phyloP scores from a whole-genome alignment of 2,329 filamentous ascomycete species.

The Colletotrichum sp. region DNA sequence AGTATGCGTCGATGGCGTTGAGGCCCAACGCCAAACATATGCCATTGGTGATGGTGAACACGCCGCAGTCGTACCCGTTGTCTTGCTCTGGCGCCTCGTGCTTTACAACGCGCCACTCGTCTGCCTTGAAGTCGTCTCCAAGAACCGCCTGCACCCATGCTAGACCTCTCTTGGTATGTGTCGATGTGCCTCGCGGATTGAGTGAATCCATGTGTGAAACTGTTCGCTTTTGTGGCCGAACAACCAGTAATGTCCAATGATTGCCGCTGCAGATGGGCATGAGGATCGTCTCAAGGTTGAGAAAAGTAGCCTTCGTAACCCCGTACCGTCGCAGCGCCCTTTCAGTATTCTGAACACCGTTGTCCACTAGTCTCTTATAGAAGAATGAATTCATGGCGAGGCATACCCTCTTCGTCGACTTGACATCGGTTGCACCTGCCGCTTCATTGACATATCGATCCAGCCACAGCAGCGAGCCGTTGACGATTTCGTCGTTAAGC shows the following conservation, averaged over 20 bases:
- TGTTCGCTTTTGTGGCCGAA: slow-evolving; percentile 64
- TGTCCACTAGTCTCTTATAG: slow-evolving; percentile 57
- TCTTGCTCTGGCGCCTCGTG: slow-evolving; percentile 60
- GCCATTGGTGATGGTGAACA: slow-evolving; percentile 77
- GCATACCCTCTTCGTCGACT: slow-evolving; percentile 57
- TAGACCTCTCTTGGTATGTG: slow-evolving; percentile 47
- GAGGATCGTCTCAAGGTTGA: slow-evolving; percentile 70
- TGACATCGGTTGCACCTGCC: slow-evolving; percentile 52
- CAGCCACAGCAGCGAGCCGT: slow-evolving; percentile 67
- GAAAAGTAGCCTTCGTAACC: slow-evolving; percentile 64
- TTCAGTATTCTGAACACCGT: slow-evolving; percentile 52
- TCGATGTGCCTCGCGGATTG: slow-evolving; percentile 41
- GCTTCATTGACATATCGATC: slow-evolving; percentile 63
- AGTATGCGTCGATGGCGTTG: slow-evolving; percentile 55
- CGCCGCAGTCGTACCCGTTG: slow-evolving; percentile 78
- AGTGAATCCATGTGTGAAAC: slow-evolving; percentile 77
- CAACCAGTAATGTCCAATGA: slow-evolving; percentile 77
- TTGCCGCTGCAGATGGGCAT: slow-evolving; percentile 68
- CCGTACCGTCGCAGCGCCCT: slow-evolving; percentile 63
- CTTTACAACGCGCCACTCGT: slow-evolving; percentile 65
- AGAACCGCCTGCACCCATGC: slow-evolving; percentile 66
- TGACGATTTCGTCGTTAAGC: slow-evolving; percentile 81
- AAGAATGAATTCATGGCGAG: slow-evolving; percentile 71
- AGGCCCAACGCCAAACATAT: slow-evolving; percentile 64
- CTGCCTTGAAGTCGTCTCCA: slow-evolving; percentile 52